phyloP scores from a whole-genome alignment of 129 eudicot genomes.

The Mikania micrantha region DNA sequence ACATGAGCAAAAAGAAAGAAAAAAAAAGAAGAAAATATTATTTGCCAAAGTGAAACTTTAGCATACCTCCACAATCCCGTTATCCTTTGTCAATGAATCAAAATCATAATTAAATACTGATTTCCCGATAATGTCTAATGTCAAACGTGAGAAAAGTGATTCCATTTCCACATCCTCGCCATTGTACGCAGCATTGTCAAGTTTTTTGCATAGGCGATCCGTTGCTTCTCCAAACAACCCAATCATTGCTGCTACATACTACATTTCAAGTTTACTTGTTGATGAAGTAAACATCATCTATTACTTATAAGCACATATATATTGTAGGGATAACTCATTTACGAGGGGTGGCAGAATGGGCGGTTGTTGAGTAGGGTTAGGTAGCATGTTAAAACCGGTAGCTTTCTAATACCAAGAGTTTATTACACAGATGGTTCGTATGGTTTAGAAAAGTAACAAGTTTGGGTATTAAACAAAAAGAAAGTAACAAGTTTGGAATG shows the following conservation, averaged over 20 bases:
- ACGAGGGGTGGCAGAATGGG: not conserved
- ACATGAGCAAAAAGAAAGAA: conserved; percentile 5
- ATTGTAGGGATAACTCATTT: not conserved
- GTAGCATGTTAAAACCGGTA: not conserved
- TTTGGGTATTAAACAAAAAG: too few species aligned
- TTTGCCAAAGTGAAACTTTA: conserved; percentile 1
- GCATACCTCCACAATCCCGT: conserved; percentile 94
- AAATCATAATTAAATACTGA: conserved; percentile 95
- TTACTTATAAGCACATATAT: not conserved
- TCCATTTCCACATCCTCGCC: conserved; percentile 98
- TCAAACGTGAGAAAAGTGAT: conserved; percentile 92
- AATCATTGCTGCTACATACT: conserved; percentile 96
- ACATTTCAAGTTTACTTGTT: conserved; percentile 7
- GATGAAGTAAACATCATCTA: not conserved
- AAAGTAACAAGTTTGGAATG: too few species aligned
- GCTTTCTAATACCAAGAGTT: not conserved
- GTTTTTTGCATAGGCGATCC: conserved; percentile 78
- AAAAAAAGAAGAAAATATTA: not conserved
- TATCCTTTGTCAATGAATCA: conserved; percentile 77
- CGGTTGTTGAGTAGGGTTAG: not conserved
- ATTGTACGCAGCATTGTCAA: conserved; percentile 77
- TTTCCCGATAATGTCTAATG: conserved; percentile 93
- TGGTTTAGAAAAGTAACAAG: too few species aligned
- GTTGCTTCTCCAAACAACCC: conserved; percentile 84
- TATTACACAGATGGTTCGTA: too few species aligned